Base-by-base conservation (phyloP, 208 protist species). In the Trypanosoma lewisi region DNA sequence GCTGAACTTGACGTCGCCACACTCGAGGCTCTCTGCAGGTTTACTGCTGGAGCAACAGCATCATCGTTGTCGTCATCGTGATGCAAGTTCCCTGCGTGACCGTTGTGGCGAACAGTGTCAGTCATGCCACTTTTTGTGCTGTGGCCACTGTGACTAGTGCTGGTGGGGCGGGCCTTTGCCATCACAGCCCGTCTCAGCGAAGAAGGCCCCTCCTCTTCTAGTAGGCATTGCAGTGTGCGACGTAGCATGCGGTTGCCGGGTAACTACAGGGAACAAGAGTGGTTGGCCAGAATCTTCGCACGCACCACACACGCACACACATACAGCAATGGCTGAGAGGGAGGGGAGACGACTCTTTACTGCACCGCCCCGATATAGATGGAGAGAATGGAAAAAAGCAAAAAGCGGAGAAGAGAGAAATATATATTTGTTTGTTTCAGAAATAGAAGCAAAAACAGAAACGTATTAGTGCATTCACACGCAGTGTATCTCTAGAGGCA, bases 181-280 rank as follows among this genome's bases (percentile, higher is more conserved):
- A 75, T 75, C n/a, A 80, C 47, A 33, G 73, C 73, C 0, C 78
- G 73, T 30, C 54, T 31, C 23, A 52, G 51, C 0, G 31, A 36
- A 48, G 51, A 70, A 25, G 59, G 56, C 28, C 66, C 67, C 50
- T 82, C 55, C 73, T 65, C 66, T 4, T 47, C 47, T 12, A 64
- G 36, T 28, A 78, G 47, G 19, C 59, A 74, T n/a, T 55, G 73
- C 51, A 76, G 74, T 21, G 65, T 71, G 39, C 57, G 56, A 41
- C 65, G 65, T 16, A 71, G 47, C 65, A 71, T 71, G 27, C 33
- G 45, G 52, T 23, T 16, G 31, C 12, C n/a, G 23, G 8, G 54
- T 17, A 50, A 41, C 31, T n/a, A 25, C n/a, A 19, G 16, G 30
- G 7, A 48, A 47, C 23, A 42, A 27, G 23, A 41, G 6, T 31